These are phyloP conservation scores for Quercus tomentella DNA, from an alignment of 331 rosid genomes.

Conservation along the genomic window DNA sequence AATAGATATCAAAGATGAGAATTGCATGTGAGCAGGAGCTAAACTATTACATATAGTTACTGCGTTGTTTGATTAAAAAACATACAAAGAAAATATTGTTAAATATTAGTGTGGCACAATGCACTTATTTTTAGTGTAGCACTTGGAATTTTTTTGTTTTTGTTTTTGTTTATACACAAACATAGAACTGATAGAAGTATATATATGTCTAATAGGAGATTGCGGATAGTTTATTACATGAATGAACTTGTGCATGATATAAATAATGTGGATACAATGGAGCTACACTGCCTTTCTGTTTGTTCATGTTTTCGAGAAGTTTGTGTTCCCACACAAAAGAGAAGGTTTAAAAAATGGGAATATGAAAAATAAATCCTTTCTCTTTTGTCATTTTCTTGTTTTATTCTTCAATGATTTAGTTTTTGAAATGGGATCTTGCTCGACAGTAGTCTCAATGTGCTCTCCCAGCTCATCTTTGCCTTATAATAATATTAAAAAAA, in stretches of 20 bases:
- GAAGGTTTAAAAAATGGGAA: constrained; percentile 4
- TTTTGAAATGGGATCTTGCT: constrained; percentile 52
- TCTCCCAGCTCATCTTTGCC: constrained; percentile 50
- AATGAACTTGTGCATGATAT: background rate
- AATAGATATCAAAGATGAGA: too few species aligned
- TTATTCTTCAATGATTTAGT: constrained; percentile 55
- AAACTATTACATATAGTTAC: too few species aligned
- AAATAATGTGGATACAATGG: constrained; percentile 24
- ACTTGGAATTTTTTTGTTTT: background rate
- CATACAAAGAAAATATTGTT: too few species aligned
- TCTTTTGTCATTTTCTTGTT: constrained; percentile 76
- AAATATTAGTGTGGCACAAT: background rate
- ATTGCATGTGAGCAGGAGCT: too few species aligned
- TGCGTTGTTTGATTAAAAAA: background rate
- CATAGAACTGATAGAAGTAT: background rate
- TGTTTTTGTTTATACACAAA: background rate
- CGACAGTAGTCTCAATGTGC: constrained; percentile 49
- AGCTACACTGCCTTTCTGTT: constrained; percentile 31
- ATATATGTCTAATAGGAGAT: background rate
- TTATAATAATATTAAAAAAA: constrained; percentile 1
- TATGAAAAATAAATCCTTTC: constrained; percentile 26
- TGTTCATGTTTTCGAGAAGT: constrained; percentile 32
- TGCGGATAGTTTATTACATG: background rate
- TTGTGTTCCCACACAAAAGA: constrained; percentile 30
- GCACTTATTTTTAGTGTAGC: background rate